Base-by-base conservation (phyloP, 768 basidiomycete species). In the Hortiboletus campestris region DNA sequence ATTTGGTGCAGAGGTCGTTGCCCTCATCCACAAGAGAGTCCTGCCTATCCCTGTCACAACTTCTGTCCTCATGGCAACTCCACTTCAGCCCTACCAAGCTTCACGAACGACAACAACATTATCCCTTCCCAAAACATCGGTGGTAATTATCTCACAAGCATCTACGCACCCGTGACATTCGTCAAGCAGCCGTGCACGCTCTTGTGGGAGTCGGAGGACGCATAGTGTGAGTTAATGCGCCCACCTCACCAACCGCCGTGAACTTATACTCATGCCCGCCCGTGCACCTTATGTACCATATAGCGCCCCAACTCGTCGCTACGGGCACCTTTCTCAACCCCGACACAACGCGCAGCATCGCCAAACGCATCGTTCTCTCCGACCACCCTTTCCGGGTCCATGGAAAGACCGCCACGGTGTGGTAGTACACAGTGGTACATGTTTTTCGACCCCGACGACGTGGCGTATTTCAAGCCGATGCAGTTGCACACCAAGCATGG, bases 311-410 rank as follows among this genome's bases (percentile, higher is more conserved):
- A 41, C 84, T 99, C 22, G 93, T 98, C 58, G 94, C 92, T 14
- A 91, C 81, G 79, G 96, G 96, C 39, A 83, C 84, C 31, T 91
- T 96, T 76, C 72, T 94, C 59, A 85, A 85, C 64, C 84, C 94
- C 3, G 94, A 98, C 72, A 91, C 96, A 34, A 94, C 91, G 1
- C 85, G 96, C 20, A 80, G 98, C 67, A 81, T 94, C 56, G 86
- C 93, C 43, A 99, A 99, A 72, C 86, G 96, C n/a, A 83, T 96
- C 71, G 81, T 98, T 59, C 79, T 99, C 42, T 94, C 96, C 3
- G 96, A 97, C 0, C 94, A 97, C 73, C 96, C 96, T 1, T 90
- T 94, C 84, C 95, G 94, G 67, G 86, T 98, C 2, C 95, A 98
- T 80, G 92, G 94, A 69, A 94, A 93, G 78, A 93, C 92, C 6